phyloP scores from a whole-genome alignment of 208 protist genomes.

The Willaertia magna region DNA sequence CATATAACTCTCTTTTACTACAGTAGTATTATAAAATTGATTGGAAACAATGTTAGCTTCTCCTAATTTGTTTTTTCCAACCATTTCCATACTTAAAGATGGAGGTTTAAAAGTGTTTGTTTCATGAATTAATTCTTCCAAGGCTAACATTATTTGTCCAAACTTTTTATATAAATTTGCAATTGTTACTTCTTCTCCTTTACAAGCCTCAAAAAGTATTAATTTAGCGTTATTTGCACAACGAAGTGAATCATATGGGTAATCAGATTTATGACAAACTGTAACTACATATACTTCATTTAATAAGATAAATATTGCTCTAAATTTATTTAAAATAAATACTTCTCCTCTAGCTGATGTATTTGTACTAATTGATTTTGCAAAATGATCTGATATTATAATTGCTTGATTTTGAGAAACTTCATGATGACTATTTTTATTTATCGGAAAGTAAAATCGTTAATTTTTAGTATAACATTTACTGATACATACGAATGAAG shows the following conservation, averaged over 20 bases:
- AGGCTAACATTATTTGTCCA: neutral
- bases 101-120: neutral
- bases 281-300: slow-evolving; percentile 6
- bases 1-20: neutral
- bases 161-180: neutral
- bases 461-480: no score
- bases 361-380: neutral
- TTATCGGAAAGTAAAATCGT: no score
- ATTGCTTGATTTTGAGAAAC: neutral
- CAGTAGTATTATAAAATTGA: neutral
- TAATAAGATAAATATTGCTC: neutral
- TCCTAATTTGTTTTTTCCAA: neutral
- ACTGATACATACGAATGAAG: neutral
- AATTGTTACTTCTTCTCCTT: neutral
- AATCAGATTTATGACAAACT: neutral
- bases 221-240: neutral
- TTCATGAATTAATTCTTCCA: slow-evolving; percentile 1
- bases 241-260: neutral
- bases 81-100: neutral
- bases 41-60: neutral
- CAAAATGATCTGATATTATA: neutral
- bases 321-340: neutral
- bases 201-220: slow-evolving; percentile 1
- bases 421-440: neutral
- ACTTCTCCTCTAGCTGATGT: neutral